Evolutionary conservation across 192 early-diverging fungal species (phyloP).

Genomic region (Entomortierella chlamydospora): DNA sequence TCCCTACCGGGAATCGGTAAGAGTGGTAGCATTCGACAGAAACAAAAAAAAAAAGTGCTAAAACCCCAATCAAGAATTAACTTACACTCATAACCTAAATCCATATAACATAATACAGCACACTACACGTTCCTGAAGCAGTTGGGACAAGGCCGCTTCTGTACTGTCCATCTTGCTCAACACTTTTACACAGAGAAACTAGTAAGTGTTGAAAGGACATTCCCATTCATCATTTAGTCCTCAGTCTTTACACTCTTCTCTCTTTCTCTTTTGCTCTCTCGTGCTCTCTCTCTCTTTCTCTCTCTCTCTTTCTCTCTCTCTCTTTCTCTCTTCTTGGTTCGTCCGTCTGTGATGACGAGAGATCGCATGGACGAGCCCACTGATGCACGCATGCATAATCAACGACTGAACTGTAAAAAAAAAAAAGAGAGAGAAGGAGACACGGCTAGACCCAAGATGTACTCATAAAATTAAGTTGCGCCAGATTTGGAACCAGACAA

Average conservation of each 20-base stretch:
- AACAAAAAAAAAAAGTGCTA: neutral
- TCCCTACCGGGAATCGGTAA: constrained; percentile 46
- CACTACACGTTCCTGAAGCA: constrained; percentile 81
- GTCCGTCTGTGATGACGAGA: neutral
- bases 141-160: constrained; percentile 85
- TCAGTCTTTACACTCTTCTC: neutral
- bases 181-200: constrained; percentile 63
- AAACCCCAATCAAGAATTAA: neutral
- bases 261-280: neutral
- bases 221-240: constrained; percentile 1
- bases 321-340: neutral
- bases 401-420: neutral
- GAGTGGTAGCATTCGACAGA: neutral
- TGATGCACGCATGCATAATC: neutral
- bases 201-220: constrained; percentile 2
- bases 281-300: neutral
- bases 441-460: too few species aligned
- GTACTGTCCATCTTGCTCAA: constrained; percentile 78
- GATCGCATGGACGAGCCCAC: neutral
- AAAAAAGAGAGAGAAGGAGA: neutral
- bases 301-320: neutral
- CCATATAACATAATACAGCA: constrained; percentile 34
- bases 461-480: too few species aligned
- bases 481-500: too few species aligned
- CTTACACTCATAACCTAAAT: neutral